These are phyloP conservation scores for Ophiosphaerella narmari DNA, from an alignment of 2,329 filamentous ascomycete species.

Conservation along the genomic window DNA sequence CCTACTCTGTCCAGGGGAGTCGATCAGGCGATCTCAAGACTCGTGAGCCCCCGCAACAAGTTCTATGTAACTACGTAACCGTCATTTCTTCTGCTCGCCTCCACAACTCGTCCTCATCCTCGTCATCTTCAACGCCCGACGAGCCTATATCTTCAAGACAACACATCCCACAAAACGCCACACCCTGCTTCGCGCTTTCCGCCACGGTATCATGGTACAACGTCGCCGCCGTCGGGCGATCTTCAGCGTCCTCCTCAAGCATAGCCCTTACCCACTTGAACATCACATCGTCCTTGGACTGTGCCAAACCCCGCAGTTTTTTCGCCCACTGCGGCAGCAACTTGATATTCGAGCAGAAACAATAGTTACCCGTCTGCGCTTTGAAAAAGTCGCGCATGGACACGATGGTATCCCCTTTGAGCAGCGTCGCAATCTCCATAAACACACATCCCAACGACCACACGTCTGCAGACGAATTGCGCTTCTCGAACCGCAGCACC, in stretches of 20 bases:
- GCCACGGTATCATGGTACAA: slow-evolving; percentile 2
- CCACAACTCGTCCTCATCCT: slow-evolving; percentile 88
- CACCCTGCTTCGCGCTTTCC: background rate
- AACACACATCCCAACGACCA: slow-evolving; percentile 14
- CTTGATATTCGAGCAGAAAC: slow-evolving; percentile 7
- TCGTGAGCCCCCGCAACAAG: no score
- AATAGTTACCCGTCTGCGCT: slow-evolving; percentile 2
- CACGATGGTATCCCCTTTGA: background rate
- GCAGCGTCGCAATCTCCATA: slow-evolving; percentile 7
- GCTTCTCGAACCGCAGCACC: slow-evolving; percentile 4
- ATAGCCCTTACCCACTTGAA: slow-evolving; percentile 7
- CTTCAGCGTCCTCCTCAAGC: slow-evolving; percentile 1
- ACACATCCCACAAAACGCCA: slow-evolving; percentile 9
- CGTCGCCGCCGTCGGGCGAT: slow-evolving; percentile 7
- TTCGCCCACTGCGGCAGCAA: slow-evolving; percentile 1
- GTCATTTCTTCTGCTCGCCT: slow-evolving; percentile 67
- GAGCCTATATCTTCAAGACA: slow-evolving; percentile 6
- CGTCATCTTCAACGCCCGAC: slow-evolving; percentile 68
- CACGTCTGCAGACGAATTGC: slow-evolving; percentile 5
- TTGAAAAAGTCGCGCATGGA: slow-evolving; percentile 9
- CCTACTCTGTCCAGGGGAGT: no score
- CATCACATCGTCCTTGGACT: slow-evolving; percentile 4
- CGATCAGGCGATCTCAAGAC: no score
- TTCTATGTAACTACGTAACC: background rate
- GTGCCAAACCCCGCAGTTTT: background rate